Base-by-base conservation (phyloP, 257 asterid genomes). In the Verbascum thapsus region DNA sequence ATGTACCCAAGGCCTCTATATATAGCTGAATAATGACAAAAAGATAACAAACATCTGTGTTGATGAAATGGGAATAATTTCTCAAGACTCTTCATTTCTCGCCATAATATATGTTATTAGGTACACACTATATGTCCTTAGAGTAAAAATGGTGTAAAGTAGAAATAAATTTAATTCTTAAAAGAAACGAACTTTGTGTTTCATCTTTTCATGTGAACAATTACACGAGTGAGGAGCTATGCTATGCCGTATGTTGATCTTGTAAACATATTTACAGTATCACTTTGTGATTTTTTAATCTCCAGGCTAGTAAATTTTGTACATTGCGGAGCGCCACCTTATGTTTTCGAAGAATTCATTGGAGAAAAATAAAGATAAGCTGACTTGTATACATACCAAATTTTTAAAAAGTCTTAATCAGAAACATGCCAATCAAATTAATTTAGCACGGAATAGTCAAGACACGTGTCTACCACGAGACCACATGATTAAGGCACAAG, bases 181-280 rank as follows among this genome's bases (percentile, higher is more conserved):
- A 53, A 67, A 45, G n/a, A 50, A 20, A 58, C 20, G 13, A 56
- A 56, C n/a, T 56, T 47, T 66, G 45, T 67, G n/a, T 48, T n/a
- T 23, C 2, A 15, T 37, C 23, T 32, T 43, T 54, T 55, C 12
- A 55, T 32, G 38, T 32, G 45, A 7, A 11, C 3, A n/a, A 26
- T 48, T 26, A 32, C 38, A 6, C 16, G 41, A 38, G 19, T 64
- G 50, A 20, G 38, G 37, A 19, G 44, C 60, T 57, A 48, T 7
- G 6, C 43, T 52, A 42, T 49, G 61, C 40, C 47, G 9, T 43
- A 37, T 30, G 64, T 45, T 44, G 22, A 42, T 9, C n/a, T 20
- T 38, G 13, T 48, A 47, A 49, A 49, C 34, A 22, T n/a, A 58
- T 57, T 20, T n/a, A 20, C 5, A 9, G 50, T 42, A 15, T 37